These are phyloP conservation scores for Zygoascus tannicola DNA, from an alignment of 805 yeast genomes.

Conservation along the genomic window DNA sequence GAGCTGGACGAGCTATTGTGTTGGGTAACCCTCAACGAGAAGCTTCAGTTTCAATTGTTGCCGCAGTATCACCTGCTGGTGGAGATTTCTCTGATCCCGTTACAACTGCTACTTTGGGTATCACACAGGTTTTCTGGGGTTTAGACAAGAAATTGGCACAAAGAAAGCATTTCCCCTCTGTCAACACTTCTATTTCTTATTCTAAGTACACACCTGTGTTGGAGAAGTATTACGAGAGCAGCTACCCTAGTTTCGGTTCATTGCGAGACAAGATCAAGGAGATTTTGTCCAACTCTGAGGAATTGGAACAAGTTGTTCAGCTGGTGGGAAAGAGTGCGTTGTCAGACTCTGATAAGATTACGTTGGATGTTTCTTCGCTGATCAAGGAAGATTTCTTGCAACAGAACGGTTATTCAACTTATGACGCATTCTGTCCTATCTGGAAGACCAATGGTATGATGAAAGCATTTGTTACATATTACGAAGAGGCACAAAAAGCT, in stretches of 20 bases:
- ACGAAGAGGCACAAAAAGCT: slow-evolving; percentile 97
- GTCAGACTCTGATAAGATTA: slow-evolving; percentile 93
- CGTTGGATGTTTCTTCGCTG: slow-evolving; percentile 82
- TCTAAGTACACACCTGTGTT: slow-evolving; percentile 90
- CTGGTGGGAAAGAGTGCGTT: slow-evolving; percentile 97
- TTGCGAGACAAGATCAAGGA: slow-evolving; percentile 90
- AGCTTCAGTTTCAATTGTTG: slow-evolving; percentile 98
- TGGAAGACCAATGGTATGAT: slow-evolving; percentile 99
- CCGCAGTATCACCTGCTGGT: slow-evolving; percentile 99
- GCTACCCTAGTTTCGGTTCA: slow-evolving; percentile 84
- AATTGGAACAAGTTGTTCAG: slow-evolving; percentile 97
- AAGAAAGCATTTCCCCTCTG: slow-evolving; percentile 99
- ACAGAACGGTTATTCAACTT: slow-evolving; percentile 97
- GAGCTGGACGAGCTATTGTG: slow-evolving; percentile 96
- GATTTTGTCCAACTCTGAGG: slow-evolving; percentile 94
- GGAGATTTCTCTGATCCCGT: slow-evolving; percentile 99
- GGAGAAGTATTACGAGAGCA: slow-evolving; percentile 71
- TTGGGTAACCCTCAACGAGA: slow-evolving; percentile 93
- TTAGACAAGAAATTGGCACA: slow-evolving; percentile 97
- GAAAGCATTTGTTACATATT: slow-evolving; percentile 85
- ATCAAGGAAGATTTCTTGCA: slow-evolving; percentile 97
- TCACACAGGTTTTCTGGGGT: slow-evolving; percentile 99
- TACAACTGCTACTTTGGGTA: slow-evolving; percentile 96
- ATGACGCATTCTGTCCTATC: slow-evolving; percentile 98
- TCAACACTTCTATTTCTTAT: slow-evolving; percentile 91